These are phyloP conservation scores for Aureobasidium sp. DNA, from an alignment of 2,329 filamentous ascomycete species.

Conservation along the genomic window DNA sequence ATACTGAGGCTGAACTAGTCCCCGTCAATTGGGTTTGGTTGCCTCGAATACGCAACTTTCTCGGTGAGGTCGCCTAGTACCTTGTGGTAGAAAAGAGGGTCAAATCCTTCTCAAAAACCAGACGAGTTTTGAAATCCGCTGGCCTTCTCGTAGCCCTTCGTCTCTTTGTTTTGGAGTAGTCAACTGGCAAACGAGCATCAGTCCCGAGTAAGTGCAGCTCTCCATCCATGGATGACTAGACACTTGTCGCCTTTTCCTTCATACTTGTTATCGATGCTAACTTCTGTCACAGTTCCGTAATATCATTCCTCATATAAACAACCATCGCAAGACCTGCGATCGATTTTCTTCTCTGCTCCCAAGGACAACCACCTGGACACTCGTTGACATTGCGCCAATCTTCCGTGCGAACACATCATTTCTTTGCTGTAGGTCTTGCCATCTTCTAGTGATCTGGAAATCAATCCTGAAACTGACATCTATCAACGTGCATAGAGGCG, in stretches of 20 bases:
- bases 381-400: not conserved
- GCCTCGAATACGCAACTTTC: slow-evolving; percentile 14
- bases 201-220: not conserved
- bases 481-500: slow-evolving; percentile 15
- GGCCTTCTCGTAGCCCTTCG: not conserved
- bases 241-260: not conserved
- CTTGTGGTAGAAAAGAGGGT: slow-evolving; percentile 11
- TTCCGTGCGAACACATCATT: not conserved
- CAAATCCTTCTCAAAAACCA: slow-evolving; percentile 12
- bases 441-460: not conserved
- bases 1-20: slow-evolving; percentile 16
- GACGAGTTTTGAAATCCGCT: not conserved
- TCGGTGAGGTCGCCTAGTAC: slow-evolving; percentile 13
- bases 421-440: not conserved
- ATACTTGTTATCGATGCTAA: not conserved
- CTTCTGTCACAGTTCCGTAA: not conserved
- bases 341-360: not conserved
- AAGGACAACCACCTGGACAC: not conserved
- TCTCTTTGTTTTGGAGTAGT: slow-evolving; percentile 4
- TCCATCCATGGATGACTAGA: not conserved
- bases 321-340: not conserved
- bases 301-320: not conserved
- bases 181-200: not conserved
- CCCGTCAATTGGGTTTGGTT: slow-evolving; percentile 12
- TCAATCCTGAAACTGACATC: slow-evolving; percentile 16